Conservation (phyloP, 148 eudicot genomes). For the Talinum fruticosum region DNA sequence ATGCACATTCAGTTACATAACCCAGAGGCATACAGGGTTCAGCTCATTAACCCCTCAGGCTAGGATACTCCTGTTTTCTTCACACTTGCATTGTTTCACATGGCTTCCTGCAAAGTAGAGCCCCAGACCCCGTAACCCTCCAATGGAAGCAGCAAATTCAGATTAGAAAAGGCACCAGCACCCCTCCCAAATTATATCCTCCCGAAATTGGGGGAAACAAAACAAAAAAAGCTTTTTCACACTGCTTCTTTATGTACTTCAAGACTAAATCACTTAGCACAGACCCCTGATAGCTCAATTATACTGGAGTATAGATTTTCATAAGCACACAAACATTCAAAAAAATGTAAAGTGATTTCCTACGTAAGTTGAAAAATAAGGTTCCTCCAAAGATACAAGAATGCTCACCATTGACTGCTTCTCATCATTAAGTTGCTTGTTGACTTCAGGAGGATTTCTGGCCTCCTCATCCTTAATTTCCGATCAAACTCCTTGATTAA, state of each 20-base stretch:
- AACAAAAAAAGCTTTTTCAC: too few species aligned
- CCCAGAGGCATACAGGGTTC: neutral
- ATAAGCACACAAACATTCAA: slow-evolving; percentile 7
- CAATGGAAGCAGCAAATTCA: neutral
- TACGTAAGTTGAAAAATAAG: neutral
- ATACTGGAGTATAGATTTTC: neutral
- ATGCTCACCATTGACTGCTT: slow-evolving; percentile 84
- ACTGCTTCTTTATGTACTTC: too few species aligned
- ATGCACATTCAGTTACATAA: too few species aligned
- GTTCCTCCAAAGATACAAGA: neutral
- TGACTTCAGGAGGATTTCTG: slow-evolving; percentile 74
- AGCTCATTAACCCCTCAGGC: neutral
- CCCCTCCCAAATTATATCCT: neutral
- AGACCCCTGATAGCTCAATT: neutral
- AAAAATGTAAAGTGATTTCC: neutral
- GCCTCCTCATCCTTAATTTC: slow-evolving; percentile 91
- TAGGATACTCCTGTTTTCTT: neutral
- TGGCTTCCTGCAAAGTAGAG: neutral
- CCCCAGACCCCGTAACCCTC: neutral
- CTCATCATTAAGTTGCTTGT: slow-evolving; percentile 91
- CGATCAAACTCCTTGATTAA: slow-evolving; percentile 97
- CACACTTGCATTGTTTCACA: neutral
- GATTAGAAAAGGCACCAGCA: neutral
- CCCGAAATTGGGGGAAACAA: too few species aligned
- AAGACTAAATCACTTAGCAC: too few species aligned